Percentiles rank a stretch among this genome's conserved stretches.
phyloP scores from a whole-genome alignment of 2,329 filamentous ascomycete species.

The Pseudogymnoascus sp. region DNA sequence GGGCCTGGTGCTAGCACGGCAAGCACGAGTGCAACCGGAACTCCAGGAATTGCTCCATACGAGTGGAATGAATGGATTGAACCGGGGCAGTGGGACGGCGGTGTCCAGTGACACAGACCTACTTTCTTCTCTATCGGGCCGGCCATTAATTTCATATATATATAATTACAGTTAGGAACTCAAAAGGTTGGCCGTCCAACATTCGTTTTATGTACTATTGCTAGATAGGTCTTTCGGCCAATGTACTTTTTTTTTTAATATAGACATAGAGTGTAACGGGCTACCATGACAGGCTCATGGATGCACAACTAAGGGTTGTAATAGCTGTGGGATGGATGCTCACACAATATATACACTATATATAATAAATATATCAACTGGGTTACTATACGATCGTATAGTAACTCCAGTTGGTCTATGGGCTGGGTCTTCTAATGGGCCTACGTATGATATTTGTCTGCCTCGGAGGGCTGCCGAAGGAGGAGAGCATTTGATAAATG shows the following conservation, averaged over 20 bases:
- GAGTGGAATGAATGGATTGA: constrained; percentile 7
- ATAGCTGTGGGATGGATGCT: background rate
- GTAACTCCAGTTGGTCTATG: no score
- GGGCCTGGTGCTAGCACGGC: background rate
- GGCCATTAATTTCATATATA: background rate
- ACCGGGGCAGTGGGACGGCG: background rate
- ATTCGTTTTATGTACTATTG: background rate
- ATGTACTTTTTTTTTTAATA: background rate
- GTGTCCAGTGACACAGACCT: background rate
- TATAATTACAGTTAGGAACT: background rate
- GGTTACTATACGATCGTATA: no score
- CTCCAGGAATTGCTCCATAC: background rate
- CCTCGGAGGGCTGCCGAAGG: no score
- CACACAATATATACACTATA: background rate
- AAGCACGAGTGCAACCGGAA: background rate
- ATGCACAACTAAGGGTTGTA: background rate
- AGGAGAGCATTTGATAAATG: background rate
- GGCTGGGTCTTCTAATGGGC: no score
- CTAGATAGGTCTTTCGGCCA: background rate
- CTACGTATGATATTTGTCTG: no score
- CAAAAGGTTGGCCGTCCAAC: background rate
- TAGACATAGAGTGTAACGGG: background rate
- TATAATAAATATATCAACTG: background rate
- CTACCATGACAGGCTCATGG: background rate
- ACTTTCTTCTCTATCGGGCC: background rate